phyloP scores from a whole-genome alignment of 2,329 filamentous ascomycete genomes.

The Daldinia sp. region DNA sequence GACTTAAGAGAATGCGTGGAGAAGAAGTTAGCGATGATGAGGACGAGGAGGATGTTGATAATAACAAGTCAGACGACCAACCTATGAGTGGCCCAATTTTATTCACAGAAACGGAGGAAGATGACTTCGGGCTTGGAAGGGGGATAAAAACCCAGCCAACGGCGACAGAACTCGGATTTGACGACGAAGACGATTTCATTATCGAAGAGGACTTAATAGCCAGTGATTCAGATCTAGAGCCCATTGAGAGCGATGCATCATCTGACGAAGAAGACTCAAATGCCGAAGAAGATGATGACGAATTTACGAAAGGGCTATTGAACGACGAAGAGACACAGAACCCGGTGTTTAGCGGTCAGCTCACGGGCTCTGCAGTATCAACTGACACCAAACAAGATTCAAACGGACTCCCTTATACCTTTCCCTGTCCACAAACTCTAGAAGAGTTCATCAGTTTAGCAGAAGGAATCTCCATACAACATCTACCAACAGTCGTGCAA shows the following conservation, averaged over 20 bases:
- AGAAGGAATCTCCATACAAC: constrained; percentile 69
- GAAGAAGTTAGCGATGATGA: constrained; percentile 64
- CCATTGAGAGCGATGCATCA: constrained; percentile 65
- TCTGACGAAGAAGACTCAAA: constrained; percentile 62
- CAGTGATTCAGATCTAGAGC: constrained; percentile 78
- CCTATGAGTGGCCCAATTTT: constrained; percentile 29
- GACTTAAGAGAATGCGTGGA: constrained; percentile 87
- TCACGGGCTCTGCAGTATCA: constrained; percentile 55
- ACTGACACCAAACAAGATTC: constrained; percentile 60
- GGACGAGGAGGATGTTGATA: constrained; percentile 52
- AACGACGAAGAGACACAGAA: constrained; percentile 68
- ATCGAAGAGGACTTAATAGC: constrained; percentile 91
- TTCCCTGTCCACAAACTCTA: constrained; percentile 84
- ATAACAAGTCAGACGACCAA: constrained; percentile 50
- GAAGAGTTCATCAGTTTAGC: constrained; percentile 78
- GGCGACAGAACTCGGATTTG: constrained; percentile 76
- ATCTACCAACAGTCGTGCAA: constrained; percentile 84
- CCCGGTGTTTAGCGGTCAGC: constrained; percentile 60
- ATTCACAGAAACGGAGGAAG: constrained; percentile 59
- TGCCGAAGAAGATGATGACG: constrained; percentile 66
- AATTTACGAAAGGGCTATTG: constrained; percentile 78
- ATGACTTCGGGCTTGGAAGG: constrained; percentile 70
- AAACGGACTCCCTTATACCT: constrained; percentile 81
- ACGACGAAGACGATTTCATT: constrained; percentile 94
- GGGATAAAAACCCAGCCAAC: constrained; percentile 70